Percentiles rank a stretch among this genome's conserved stretches.
Conservation (phyloP, 2,329 filamentous ascomycete species). For the Aspergillus latus region DNA sequence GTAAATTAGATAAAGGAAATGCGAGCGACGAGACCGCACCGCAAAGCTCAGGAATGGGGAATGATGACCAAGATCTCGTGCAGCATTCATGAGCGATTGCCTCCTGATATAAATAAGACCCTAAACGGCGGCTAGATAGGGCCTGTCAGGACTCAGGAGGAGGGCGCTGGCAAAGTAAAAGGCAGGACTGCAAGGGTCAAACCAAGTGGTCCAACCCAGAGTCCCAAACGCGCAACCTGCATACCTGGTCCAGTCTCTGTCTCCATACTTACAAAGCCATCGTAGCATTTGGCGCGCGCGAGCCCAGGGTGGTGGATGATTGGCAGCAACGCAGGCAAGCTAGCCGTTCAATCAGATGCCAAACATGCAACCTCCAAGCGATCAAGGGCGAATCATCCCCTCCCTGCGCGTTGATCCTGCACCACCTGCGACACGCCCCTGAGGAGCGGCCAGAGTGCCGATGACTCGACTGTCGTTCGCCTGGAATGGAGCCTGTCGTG, state of each 20-base stretch:
- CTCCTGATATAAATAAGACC: slow-evolving; percentile 19
- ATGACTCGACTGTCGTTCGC: background rate
- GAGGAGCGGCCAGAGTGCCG: background rate
- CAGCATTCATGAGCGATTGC: slow-evolving; percentile 15
- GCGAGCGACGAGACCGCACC: slow-evolving; percentile 7
- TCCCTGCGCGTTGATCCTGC: slow-evolving; percentile 13
- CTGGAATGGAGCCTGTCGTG: background rate
- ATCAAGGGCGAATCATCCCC: slow-evolving; percentile 18
- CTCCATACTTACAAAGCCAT: slow-evolving; percentile 12
- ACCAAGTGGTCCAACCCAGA: slow-evolving; percentile 6
- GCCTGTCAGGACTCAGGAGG: background rate
- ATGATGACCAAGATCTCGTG: slow-evolving; percentile 14
- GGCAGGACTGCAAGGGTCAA: slow-evolving; percentile 17
- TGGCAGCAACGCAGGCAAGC: slow-evolving; percentile 10
- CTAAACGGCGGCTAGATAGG: background rate
- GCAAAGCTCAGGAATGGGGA: slow-evolving; percentile 21
- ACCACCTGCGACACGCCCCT: slow-evolving; percentile 14
- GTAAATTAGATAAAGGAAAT: slow-evolving; percentile 17
- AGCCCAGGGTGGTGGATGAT: slow-evolving; percentile 14
- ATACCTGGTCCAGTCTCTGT: slow-evolving; percentile 14
- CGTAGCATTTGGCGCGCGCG: slow-evolving; percentile 17
- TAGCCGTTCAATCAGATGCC: slow-evolving; percentile 15
- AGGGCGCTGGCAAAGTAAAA: background rate
- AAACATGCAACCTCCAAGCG: slow-evolving; percentile 12
- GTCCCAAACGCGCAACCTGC: slow-evolving; percentile 12